Conservation (phyloP, 139 green algal species). For the Gonium pectorale region DNA sequence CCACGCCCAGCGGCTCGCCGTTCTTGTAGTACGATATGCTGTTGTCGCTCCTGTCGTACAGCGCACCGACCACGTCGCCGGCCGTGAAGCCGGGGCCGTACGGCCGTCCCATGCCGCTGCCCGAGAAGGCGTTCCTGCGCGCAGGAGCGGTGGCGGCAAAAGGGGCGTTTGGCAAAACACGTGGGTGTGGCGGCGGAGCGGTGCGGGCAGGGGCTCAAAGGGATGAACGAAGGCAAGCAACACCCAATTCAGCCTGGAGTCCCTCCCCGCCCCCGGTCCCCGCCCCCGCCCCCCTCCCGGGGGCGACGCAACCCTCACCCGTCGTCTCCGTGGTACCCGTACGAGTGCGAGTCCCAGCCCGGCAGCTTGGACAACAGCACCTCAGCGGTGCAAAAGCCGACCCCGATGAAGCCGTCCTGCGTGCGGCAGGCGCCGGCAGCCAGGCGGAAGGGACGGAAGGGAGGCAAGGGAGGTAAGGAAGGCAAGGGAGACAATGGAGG, state of each 20-base stretch:
- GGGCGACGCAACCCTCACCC: slow-evolving; percentile 15
- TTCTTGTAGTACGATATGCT: slow-evolving; percentile 62
- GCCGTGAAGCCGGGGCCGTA: slow-evolving; percentile 58
- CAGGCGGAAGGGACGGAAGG: no score
- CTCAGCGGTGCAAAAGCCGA: slow-evolving; percentile 77
- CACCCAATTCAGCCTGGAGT: no score
- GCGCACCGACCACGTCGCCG: slow-evolving; percentile 60
- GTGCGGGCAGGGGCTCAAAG: background rate
- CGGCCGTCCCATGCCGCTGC: slow-evolving; percentile 46
- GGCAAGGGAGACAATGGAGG: no score
- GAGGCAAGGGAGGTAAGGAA: no score
- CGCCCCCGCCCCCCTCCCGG: background rate
- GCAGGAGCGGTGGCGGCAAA: no score
- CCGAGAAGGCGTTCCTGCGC: slow-evolving; percentile 66
- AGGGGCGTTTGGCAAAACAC: background rate
- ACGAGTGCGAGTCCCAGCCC: slow-evolving; percentile 87
- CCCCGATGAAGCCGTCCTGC: slow-evolving; percentile 59
- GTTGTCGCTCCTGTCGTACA: slow-evolving; percentile 51
- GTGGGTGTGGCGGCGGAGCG: background rate
- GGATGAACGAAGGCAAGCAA: no score
- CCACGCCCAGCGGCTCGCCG: slow-evolving; percentile 73
- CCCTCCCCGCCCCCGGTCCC: no score
- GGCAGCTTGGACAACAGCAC: slow-evolving; percentile 81
- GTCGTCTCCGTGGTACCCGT: slow-evolving; percentile 69
- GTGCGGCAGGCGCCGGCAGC: background rate